Percentiles rank a stretch among this genome's conserved stretches.
Evolutionary conservation across 2,329 filamentous ascomycete genomes (phyloP).

Genomic region (Aquanectria penicillioides): DNA sequence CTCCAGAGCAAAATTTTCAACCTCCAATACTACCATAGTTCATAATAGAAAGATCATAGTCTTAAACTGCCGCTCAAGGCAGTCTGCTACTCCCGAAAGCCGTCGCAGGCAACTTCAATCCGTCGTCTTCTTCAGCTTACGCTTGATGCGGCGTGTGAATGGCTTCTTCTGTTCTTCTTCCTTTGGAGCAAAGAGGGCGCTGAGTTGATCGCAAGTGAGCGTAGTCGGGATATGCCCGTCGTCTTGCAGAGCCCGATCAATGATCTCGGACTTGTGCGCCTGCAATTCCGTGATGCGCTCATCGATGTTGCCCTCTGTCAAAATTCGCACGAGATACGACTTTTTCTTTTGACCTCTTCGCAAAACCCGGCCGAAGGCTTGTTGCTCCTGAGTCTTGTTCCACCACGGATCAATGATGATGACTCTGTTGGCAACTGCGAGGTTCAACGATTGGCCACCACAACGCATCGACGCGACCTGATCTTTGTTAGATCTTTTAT

Average conservation of each 20-base stretch:
- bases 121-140: too few relatives aligned
- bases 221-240: conserved; percentile 24
- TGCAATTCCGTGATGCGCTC: conserved; percentile 66
- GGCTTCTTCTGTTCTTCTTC: background rate
- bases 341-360: conserved; percentile 72
- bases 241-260: conserved; percentile 49
- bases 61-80: too few relatives aligned
- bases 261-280: conserved; percentile 59
- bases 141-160: background rate
- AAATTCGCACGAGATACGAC: conserved; percentile 67
- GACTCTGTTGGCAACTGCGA: conserved; percentile 59
- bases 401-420: conserved; percentile 69
- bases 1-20: too few relatives aligned
- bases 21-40: too few relatives aligned
- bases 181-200: conserved; percentile 10
- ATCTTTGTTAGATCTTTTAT: background rate
- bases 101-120: too few relatives aligned
- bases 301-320: conserved; percentile 68
- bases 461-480: conserved; percentile 49
- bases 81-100: too few relatives aligned
- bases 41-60: too few relatives aligned
- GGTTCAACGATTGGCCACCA: conserved; percentile 52
- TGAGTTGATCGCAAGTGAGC: background rate
- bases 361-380: conserved; percentile 69
- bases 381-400: conserved; percentile 70